A percentile compares a stretch with the other conserved stretches of the same genome.
Evolutionary conservation across 2,329 filamentous ascomycete species (phyloP).

Genomic region (Atkinsonella hypoxylon): DNA sequence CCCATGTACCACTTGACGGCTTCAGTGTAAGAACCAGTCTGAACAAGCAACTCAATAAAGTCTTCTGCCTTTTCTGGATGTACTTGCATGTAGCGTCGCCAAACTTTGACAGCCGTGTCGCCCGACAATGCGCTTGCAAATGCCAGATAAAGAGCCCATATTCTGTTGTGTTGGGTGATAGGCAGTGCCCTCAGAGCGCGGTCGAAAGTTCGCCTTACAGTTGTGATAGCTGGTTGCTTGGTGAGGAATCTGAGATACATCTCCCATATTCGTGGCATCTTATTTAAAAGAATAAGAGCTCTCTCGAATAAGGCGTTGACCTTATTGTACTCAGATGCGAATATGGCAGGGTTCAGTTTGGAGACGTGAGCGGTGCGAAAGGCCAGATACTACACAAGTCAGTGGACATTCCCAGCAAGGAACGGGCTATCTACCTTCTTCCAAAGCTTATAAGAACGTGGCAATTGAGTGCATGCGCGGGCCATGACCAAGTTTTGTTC

Average conservation of each 20-base stretch:
- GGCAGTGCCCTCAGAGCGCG: constrained; percentile 82
- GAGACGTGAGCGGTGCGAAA: constrained; percentile 73
- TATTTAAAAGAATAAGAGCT: constrained; percentile 86
- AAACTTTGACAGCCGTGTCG: constrained; percentile 82
- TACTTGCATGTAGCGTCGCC: constrained; percentile 92
- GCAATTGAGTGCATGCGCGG: constrained; percentile 77
- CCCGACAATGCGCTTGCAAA: constrained; percentile 89
- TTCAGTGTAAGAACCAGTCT: constrained; percentile 77
- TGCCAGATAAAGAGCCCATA: constrained; percentile 83
- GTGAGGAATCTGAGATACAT: constrained; percentile 89
- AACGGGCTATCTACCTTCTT: constrained; percentile 54
- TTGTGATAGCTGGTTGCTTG: constrained; percentile 82
- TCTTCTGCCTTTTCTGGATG: constrained; percentile 93
- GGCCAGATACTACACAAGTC: constrained; percentile 56
- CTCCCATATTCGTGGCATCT: constrained; percentile 98
- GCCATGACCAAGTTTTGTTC: constrained; percentile 86
- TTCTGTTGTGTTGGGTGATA: constrained; percentile 86
- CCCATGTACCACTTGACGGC: constrained; percentile 86
- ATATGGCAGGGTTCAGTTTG: constrained; percentile 71
- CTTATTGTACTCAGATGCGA: constrained; percentile 74
- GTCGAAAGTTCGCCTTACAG: constrained; percentile 80
- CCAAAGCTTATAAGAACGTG: constrained; percentile 96
- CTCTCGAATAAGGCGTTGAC: constrained; percentile 92
- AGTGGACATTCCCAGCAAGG: constrained; percentile 6
- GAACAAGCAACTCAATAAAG: constrained; percentile 78